A percentile compares a stretch with the other conserved stretches of the same genome.
Evolutionary conservation across 441 rosid genomes (phyloP).

Genomic region (Kokia cookei): DNA sequence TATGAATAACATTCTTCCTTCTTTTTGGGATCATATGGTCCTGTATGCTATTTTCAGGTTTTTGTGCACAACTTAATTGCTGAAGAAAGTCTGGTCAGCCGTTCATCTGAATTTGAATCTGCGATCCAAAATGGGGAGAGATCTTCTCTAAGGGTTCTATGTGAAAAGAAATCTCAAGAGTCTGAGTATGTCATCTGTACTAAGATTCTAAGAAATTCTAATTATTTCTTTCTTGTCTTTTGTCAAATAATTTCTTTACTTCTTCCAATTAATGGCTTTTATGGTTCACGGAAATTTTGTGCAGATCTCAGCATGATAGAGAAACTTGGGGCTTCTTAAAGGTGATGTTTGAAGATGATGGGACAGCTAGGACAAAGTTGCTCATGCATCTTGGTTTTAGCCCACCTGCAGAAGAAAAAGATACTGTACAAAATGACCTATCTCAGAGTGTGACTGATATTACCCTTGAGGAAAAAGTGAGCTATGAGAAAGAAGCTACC

Average conservation of each 20-base stretch:
- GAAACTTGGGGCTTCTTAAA: constrained; percentile 95
- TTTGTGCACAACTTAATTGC: constrained; percentile 67
- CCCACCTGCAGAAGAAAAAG: constrained; percentile 50
- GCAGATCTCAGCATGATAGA: constrained; percentile 78
- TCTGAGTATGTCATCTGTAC: constrained; percentile 59
- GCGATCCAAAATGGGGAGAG: constrained; percentile 87
- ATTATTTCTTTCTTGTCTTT: constrained; percentile 1
- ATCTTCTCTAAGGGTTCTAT: constrained; percentile 61
- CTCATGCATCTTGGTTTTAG: constrained; percentile 91
- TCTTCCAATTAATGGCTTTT: constrained; percentile 5
- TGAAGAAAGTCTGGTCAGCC: constrained; percentile 70
- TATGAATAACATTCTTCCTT: not conserved
- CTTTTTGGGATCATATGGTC: constrained; percentile 12
- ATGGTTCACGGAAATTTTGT: constrained; percentile 9
- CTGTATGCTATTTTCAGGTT: constrained; percentile 46
- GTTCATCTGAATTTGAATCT: constrained; percentile 89
- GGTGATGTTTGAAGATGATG: constrained; percentile 98
- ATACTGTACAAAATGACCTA: constrained; percentile 36
- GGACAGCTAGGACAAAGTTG: constrained; percentile 83
- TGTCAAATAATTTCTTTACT: constrained; percentile 9
- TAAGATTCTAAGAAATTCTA: constrained; percentile 7
- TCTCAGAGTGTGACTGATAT: constrained; percentile 48
- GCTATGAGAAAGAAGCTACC: constrained; percentile 38
- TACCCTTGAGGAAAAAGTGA: constrained; percentile 49
- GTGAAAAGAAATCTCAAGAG: constrained; percentile 81